Evolutionary conservation across 169 alveolate species (phyloP).

Genomic region (Cryptosporidium baileyi): DNA sequence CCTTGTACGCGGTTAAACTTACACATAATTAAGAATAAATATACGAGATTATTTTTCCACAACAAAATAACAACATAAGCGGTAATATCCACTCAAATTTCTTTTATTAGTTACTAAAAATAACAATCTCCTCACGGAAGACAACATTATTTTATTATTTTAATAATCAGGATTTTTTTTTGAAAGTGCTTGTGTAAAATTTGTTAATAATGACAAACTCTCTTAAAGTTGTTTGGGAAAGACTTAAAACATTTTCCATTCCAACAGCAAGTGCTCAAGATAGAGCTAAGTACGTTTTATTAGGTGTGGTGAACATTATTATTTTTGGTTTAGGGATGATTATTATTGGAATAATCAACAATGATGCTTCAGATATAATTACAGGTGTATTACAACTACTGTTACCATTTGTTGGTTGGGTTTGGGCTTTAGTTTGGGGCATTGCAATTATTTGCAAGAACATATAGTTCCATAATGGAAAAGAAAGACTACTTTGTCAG

Average conservation of each 20-base stretch:
- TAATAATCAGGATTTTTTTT: too few species aligned
- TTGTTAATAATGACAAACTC: constrained; percentile 34
- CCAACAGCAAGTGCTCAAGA: constrained; percentile 20
- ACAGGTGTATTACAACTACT: constrained; percentile 80
- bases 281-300: constrained; percentile 60
- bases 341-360: constrained; percentile 78
- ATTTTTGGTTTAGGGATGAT: constrained; percentile 82
- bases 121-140: too few species aligned
- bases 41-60: too few species aligned
- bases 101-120: too few species aligned
- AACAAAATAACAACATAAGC: too few species aligned
- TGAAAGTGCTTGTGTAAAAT: too few species aligned
- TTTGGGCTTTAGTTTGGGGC: constrained; percentile 86
- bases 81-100: too few species aligned
- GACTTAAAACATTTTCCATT: constrained; percentile 26
- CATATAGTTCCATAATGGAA: not conserved
- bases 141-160: too few species aligned
- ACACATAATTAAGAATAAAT: too few species aligned
- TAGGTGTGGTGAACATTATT: constrained; percentile 77
- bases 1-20: too few species aligned
- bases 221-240: constrained; percentile 20
- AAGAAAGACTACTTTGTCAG: not conserved
- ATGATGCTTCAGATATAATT: constrained; percentile 79
- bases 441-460: constrained; percentile 73
- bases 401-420: constrained; percentile 83